phyloP scores from a whole-genome alignment of 169 alveolate genomes.

The Cryptosporidium meleagridis region DNA sequence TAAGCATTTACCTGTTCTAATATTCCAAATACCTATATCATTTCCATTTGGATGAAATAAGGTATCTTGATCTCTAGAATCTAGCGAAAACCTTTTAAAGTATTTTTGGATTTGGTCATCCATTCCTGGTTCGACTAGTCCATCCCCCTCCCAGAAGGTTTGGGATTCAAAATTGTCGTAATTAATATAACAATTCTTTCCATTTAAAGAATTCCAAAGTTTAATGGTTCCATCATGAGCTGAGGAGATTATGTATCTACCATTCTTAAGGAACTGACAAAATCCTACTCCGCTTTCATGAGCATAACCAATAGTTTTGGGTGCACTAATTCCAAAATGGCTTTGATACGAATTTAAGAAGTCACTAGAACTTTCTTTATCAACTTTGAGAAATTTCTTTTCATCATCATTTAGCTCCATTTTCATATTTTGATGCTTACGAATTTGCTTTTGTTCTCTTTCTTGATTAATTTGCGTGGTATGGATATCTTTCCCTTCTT shows the following conservation, averaged over 20 bases:
- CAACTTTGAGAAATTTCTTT: not conserved
- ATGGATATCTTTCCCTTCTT: not conserved
- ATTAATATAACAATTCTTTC: conserved; percentile 78
- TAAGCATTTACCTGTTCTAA: conserved; percentile 64
- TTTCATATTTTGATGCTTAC: not conserved
- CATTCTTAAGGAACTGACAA: conserved; percentile 70
- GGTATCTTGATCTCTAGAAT: conserved; percentile 1
- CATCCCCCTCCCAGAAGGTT: conserved; percentile 15
- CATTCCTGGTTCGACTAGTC: not conserved
- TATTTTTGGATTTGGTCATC: conserved; percentile 22
- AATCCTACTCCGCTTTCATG: conserved; percentile 79
- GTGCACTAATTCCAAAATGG: conserved; percentile 32
- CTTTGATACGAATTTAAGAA: not conserved
- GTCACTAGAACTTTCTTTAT: not conserved
- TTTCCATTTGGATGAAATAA: conserved; percentile 72
- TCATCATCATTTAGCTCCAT: not conserved
- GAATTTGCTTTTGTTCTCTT: not conserved
- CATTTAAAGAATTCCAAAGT: conserved; percentile 78
- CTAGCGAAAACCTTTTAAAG: conserved; percentile 43
- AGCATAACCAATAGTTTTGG: conserved; percentile 55
- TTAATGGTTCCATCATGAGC: conserved; percentile 78
- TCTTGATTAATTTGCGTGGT: not conserved
- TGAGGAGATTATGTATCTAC: conserved; percentile 73
- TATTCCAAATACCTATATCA: conserved; percentile 67
- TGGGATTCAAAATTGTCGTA: conserved; percentile 63